Percentiles rank a stretch among this genome's conserved stretches.
phyloP scores from a whole-genome alignment of 129 eudicot genomes.

The Artemisia tridentata region DNA sequence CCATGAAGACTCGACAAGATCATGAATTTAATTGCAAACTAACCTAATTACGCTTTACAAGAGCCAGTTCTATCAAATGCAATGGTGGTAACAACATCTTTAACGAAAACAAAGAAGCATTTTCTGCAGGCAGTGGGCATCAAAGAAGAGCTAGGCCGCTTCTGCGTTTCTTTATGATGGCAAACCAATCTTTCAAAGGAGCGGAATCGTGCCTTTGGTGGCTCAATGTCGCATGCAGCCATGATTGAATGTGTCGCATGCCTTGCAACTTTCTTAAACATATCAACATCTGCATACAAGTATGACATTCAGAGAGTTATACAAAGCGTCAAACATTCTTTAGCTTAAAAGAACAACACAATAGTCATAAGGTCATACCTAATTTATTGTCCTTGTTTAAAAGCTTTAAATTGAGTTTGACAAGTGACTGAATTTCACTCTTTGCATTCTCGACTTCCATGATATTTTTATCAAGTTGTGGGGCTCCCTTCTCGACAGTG shows the following conservation, averaged over 20 bases:
- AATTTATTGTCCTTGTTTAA: slow-evolving; percentile 51
- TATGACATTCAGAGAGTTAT: slow-evolving; percentile 7
- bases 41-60: slow-evolving; percentile 6
- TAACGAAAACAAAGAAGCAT: slow-evolving; percentile 71
- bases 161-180: slow-evolving; percentile 37
- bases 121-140: slow-evolving; percentile 79
- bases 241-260: slow-evolving; percentile 74
- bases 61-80: slow-evolving; percentile 35
- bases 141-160: slow-evolving; percentile 47
- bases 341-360: not conserved
- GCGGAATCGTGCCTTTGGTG: slow-evolving; percentile 37
- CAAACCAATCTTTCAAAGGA: slow-evolving; percentile 44
- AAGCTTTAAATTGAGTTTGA: slow-evolving; percentile 83
- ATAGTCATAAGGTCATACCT: slow-evolving; percentile 43
- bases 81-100: slow-evolving; percentile 56
- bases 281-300: slow-evolving; percentile 52
- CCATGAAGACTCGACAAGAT: too few relatives aligned
- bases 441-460: slow-evolving; percentile 47
- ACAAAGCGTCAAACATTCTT: not conserved
- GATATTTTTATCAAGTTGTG: slow-evolving; percentile 21
- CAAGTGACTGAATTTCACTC: slow-evolving; percentile 86
- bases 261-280: slow-evolving; percentile 78
- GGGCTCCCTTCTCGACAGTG: slow-evolving; percentile 18
- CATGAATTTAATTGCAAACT: not conserved
- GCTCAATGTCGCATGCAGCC: slow-evolving; percentile 76